These are phyloP conservation scores for Dryas integrifolia DNA, from an alignment of 331 rosid species.

Conservation along the genomic window DNA sequence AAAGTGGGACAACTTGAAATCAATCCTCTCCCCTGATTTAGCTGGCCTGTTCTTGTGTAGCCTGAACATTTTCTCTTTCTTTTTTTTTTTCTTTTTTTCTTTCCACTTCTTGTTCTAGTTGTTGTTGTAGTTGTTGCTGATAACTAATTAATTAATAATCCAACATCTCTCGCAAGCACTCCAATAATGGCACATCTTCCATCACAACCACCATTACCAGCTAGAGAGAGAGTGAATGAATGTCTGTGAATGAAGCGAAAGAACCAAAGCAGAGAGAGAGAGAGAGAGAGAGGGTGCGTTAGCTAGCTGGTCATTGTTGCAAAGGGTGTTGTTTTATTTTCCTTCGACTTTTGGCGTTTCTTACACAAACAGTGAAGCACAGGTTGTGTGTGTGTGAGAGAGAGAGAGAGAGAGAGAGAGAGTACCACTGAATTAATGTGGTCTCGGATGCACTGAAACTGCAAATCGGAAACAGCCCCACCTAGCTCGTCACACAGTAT, in stretches of 20 bases:
- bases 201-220: constrained; percentile 33
- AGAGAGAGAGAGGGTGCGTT: constrained; percentile 33
- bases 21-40: constrained; percentile 43
- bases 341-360: constrained; percentile 32
- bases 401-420: constrained; percentile 7
- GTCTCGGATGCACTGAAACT: not conserved
- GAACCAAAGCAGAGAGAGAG: constrained; percentile 4
- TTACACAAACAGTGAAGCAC: not conserved
- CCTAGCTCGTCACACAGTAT: too few species aligned
- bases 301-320: constrained; percentile 45
- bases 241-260: not conserved
- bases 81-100: not conserved
- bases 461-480: constrained; percentile 1
- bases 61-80: constrained; percentile 36
- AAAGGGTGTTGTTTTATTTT: constrained; percentile 27
- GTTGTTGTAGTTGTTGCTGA: not conserved
- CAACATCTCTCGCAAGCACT: not conserved
- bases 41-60: constrained; percentile 35
- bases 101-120: not conserved
- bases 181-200: constrained; percentile 2
- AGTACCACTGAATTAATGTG: constrained; percentile 3
- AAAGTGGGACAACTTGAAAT: constrained; percentile 46
- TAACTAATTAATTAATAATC: not conserved
- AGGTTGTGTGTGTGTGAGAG: not conserved
- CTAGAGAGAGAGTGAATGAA: constrained; percentile 14